Evolutionary conservation across 495 filamentous ascomycete species (phyloP).

Genomic region (Hypoxylon fragiforme): DNA sequence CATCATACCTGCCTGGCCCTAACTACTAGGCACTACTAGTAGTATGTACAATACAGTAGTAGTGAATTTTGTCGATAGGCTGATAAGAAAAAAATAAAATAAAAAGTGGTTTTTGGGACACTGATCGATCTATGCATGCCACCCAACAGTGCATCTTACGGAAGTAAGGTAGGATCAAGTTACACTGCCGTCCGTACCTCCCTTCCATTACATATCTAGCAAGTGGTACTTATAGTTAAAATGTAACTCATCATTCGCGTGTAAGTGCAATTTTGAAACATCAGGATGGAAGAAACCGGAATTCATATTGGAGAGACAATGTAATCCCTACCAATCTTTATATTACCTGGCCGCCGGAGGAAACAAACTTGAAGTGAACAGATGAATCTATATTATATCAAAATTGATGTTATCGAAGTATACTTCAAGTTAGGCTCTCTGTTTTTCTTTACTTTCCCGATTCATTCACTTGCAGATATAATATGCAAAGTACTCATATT

Average conservation of each 20-base stretch:
- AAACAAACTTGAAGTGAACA: slow-evolving; percentile 11
- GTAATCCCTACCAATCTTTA: slow-evolving; percentile 23
- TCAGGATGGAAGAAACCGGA: slow-evolving; percentile 27
- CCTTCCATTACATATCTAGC: background rate
- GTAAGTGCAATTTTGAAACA: slow-evolving; percentile 23
- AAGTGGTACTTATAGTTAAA: background rate
- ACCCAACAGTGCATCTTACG: background rate
- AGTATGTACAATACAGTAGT: too few species aligned
- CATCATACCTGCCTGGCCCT: background rate
- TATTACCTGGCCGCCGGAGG: slow-evolving; percentile 12
- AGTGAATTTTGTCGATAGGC: background rate
- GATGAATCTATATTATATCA: slow-evolving; percentile 9
- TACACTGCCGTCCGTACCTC: background rate
- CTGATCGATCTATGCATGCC: background rate
- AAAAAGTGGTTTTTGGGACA: too few species aligned
- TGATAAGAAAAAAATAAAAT: background rate
- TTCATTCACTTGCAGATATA: background rate
- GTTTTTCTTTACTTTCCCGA: background rate
- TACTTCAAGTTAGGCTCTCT: background rate
- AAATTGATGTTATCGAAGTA: slow-evolving; percentile 7
- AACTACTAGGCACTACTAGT: too few species aligned
- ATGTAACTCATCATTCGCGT: too few species aligned
- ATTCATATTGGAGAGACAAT: slow-evolving; percentile 17
- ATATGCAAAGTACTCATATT: slow-evolving; percentile 6
- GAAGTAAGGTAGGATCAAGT: background rate